A percentile compares a stretch with the other conserved stretches of the same genome.
These are phyloP conservation scores for Apium graveolens DNA, from an alignment of 129 eudicot species.

Conservation along the genomic window DNA sequence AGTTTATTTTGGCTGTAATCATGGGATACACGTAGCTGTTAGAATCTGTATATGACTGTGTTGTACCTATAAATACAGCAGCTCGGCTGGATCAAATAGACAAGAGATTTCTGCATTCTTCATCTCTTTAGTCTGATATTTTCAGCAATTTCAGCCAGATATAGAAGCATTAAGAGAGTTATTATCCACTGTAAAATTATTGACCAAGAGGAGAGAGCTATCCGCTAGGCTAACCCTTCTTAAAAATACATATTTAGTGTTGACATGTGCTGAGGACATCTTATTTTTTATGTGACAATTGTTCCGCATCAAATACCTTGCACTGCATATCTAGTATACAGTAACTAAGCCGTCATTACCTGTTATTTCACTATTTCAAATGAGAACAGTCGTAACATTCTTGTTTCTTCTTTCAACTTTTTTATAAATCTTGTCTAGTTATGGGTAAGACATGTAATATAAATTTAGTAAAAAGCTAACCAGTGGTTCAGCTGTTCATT, in stretches of 20 bases:
- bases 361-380: neutral
- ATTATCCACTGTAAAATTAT: neutral
- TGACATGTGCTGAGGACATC: neutral
- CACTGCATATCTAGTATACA: neutral
- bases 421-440: neutral
- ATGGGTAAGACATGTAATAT: no score
- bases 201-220: neutral
- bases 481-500: neutral
- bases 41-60: no score
- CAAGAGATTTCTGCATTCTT: neutral
- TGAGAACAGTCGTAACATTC: neutral
- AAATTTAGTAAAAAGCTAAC: no score
- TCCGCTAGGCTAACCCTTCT: neutral
- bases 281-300: neutral
- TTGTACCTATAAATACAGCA: neutral
- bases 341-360: neutral
- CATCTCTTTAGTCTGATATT: neutral
- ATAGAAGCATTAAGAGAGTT: neutral
- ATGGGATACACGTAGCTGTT: no score
- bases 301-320: neutral
- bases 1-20: no score
- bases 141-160: neutral
- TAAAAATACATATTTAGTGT: neutral
- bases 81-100: neutral
- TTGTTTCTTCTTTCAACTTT: neutral